Percentiles rank a stretch among this genome's conserved stretches.
Evolutionary conservation across 1,284 basidiomycete species (phyloP).

Genomic region (Phellopilus nigrolimitatus): DNA sequence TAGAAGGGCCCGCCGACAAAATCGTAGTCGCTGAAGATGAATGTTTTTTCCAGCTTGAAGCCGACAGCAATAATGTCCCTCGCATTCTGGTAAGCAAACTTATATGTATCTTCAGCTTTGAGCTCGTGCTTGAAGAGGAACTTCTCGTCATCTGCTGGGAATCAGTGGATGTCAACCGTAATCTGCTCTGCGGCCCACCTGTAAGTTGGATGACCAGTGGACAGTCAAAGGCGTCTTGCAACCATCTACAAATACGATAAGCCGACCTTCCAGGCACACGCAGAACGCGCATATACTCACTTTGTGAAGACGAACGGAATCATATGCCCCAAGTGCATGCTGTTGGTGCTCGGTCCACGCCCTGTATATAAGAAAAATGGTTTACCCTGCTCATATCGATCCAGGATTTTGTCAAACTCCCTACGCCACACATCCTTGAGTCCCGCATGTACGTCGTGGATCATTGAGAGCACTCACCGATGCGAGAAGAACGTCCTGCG

Average conservation of each 20-base stretch:
- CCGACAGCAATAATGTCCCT: conserved; percentile 96
- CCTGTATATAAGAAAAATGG: conserved; percentile 99
- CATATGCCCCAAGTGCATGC: conserved; percentile 98
- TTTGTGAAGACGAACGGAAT: conserved; percentile 98
- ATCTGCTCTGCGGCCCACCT: conserved; percentile 39
- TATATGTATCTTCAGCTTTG: conserved; percentile 84
- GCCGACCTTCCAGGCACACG: conserved; percentile 5
- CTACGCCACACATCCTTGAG: conserved; percentile 36
- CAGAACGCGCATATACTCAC: conserved; percentile 40
- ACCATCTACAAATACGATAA: conserved; percentile 56
- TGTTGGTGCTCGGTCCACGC: conserved; percentile 92
- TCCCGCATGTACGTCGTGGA: conserved; percentile 8
- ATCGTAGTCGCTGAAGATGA: conserved; percentile 93
- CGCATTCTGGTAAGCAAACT: conserved; percentile 84
- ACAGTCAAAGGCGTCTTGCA: conserved; percentile 95
- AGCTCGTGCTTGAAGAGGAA: conserved; percentile 97
- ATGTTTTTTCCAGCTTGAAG: conserved; percentile 90
- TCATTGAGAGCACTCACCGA: conserved; percentile 51
- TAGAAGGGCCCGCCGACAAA: conserved; percentile 93
- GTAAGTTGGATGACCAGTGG: conserved; percentile 95
- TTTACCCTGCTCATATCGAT: conserved; percentile 94
- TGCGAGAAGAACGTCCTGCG: conserved; percentile 98
- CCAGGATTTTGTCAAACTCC: conserved; percentile 91
- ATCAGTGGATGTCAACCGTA: conserved; percentile 11
- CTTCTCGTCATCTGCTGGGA: conserved; percentile 89